Conservation (phyloP, 2,329 filamentous ascomycete species). For the Ciborinia camelliae region DNA sequence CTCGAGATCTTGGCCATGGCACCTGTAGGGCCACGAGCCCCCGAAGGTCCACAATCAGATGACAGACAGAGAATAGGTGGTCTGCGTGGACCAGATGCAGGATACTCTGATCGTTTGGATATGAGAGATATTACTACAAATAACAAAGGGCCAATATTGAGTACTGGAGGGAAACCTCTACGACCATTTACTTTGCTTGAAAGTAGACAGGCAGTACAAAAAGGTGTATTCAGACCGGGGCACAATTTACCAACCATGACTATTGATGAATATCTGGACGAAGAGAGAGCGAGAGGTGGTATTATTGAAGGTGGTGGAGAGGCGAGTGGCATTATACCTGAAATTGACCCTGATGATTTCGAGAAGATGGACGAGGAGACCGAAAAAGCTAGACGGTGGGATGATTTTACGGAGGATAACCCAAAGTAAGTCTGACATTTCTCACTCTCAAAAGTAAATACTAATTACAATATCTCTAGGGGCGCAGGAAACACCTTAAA, state of each 20-base stretch:
- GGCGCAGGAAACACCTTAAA: constrained; percentile 82
- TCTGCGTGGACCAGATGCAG: constrained; percentile 40
- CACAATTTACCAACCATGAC: constrained; percentile 97
- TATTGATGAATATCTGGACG: constrained; percentile 95
- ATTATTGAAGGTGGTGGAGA: constrained; percentile 90
- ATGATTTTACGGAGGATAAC: constrained; percentile 89
- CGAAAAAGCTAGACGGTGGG: constrained; percentile 91
- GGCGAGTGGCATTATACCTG: constrained; percentile 62
- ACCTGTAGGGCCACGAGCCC: constrained; percentile 48
- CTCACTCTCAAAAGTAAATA: background rate
- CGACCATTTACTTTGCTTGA: constrained; percentile 86
- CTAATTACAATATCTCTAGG: constrained; percentile 31
- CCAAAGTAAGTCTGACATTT: constrained; percentile 51
- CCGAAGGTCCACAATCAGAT: constrained; percentile 43
- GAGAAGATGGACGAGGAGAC: constrained; percentile 87
- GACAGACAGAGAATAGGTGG: constrained; percentile 45
- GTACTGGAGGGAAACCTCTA: constrained; percentile 75
- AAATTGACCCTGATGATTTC: constrained; percentile 84
- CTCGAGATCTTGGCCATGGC: constrained; percentile 75
- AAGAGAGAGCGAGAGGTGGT: constrained; percentile 78
- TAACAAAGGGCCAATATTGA: constrained; percentile 68
- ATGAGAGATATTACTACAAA: constrained; percentile 49
- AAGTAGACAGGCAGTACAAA: constrained; percentile 68
- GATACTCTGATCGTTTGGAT: constrained; percentile 74
- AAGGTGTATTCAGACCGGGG: constrained; percentile 82